Base-by-base conservation (phyloP, 1,139 yeast species). In the Petasospora fabianii region DNA sequence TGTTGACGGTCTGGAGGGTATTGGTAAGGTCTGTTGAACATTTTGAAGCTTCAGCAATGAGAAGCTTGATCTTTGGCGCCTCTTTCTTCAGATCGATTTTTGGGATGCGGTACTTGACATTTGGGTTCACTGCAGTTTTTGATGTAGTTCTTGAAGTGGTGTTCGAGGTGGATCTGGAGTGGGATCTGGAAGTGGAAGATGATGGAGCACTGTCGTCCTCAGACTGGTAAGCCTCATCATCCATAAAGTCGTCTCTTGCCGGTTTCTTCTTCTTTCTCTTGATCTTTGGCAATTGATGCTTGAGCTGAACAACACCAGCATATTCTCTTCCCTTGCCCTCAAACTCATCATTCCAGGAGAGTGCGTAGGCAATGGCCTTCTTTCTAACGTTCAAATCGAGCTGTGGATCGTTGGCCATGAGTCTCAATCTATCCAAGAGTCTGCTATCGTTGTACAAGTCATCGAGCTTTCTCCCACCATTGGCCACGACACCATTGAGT, bases 1-100 rank as follows among this genome's bases (percentile, higher is more conserved):
- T 57, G 41, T 69, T 64, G 34, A 87, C 66, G n/a, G 75, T 30
- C 43, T 76, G 66, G 41, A 92, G 66, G 8, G 80, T 66, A 56
- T 90, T 88, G 27, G 68, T 66, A 47, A 92, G 66, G n/a, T 81
- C 73, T 1, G 90, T 83, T 6, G 96, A 75, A 10, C 82, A 75
- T 9, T 87, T 77, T 40, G 83, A 77, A 14, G 95, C 79, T 43
- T 85, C 85, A 3, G 96, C 88, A 41, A 90, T 75, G 9, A 82
- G 63, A 16, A 69, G 64, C 47, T 80, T 69, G 46, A 90, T 84
- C 59, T 73, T 78, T 11, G 96, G 92, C 1, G 80, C 77, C 54
- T 86, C 96, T 45, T 77, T 77, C 41, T 68, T 72, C 50, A 83
- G 71, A 61, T 84, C 80, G 54, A 84, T 80, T 47, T 70, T 76